Percentiles rank a stretch among this genome's conserved stretches.
Evolutionary conservation across 2,329 filamentous ascomycete species (phyloP).

Genomic region (Xylariaceae sp.): DNA sequence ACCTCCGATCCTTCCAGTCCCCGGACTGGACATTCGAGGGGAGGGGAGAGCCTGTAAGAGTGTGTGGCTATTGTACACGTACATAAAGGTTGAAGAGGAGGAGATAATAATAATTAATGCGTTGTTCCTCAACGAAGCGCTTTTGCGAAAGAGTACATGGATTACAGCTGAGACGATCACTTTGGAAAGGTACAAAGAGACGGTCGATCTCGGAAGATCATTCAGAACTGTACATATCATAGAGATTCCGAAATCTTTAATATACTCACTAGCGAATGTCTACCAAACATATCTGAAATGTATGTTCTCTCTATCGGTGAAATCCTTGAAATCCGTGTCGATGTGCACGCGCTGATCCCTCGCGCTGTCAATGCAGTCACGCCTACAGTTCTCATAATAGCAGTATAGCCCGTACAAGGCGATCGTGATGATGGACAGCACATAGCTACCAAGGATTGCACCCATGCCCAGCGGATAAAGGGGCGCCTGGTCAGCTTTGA

Average conservation of each 20-base stretch:
- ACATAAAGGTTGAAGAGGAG: too few species aligned
- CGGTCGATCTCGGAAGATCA: too few species aligned
- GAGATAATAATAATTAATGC: too few species aligned
- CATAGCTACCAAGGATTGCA: conserved; percentile 21
- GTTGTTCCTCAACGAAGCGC: too few species aligned
- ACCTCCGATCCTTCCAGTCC: background rate
- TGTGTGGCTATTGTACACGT: too few species aligned
- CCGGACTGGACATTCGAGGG: background rate
- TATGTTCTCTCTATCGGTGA: conserved; percentile 32
- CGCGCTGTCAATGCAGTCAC: conserved; percentile 16
- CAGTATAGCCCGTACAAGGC: conserved; percentile 25
- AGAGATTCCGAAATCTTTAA: too few species aligned
- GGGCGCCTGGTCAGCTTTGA: conserved; percentile 29
- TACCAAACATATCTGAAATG: conserved; percentile 24
- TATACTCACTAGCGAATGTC: too few species aligned
- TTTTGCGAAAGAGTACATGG: too few species aligned
- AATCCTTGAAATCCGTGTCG: conserved; percentile 30
- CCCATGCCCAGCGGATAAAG: conserved; percentile 29
- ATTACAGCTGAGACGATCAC: too few species aligned
- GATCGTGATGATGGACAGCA: conserved; percentile 26
- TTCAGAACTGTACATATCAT: too few species aligned
- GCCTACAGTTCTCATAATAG: conserved; percentile 27
- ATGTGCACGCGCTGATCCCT: conserved; percentile 8
- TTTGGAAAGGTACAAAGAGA: too few species aligned
- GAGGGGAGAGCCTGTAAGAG: too few species aligned